These are phyloP conservation scores for Durotheca rogersii DNA, from an alignment of 495 filamentous ascomycete species.

Conservation along the genomic window DNA sequence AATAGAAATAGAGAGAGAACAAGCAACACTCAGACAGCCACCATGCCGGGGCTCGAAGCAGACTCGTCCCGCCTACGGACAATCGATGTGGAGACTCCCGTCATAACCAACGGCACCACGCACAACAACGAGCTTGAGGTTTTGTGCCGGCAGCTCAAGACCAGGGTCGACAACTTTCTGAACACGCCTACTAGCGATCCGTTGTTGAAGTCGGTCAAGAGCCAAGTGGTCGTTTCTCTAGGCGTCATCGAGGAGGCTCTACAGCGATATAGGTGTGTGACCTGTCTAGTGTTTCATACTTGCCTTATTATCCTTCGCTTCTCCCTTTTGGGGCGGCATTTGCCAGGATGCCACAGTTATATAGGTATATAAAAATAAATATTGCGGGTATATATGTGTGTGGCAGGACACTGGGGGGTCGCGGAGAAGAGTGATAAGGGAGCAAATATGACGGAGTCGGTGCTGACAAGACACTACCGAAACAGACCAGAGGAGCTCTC, in stretches of 20 bases:
- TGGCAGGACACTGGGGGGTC: no score
- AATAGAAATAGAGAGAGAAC: no score
- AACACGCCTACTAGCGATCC: conserved; percentile 55
- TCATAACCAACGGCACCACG: conserved; percentile 7
- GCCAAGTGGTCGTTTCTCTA: conserved; percentile 68
- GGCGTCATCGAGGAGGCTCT: conserved; percentile 72
- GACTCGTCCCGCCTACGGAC: no score
- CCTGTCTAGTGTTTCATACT: conserved; percentile 22
- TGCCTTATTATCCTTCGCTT: conserved; percentile 7
- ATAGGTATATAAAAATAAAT: conserved; percentile 6
- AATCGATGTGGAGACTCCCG: no score
- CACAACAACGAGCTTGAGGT: conserved; percentile 11
- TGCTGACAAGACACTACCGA: not conserved
- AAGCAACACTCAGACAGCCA: no score
- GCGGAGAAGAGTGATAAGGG: no score
- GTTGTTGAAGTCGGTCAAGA: conserved; percentile 65
- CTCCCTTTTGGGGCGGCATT: not conserved
- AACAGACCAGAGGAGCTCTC: conserved; percentile 73
- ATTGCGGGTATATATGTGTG: no score
- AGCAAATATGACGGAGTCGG: no score
- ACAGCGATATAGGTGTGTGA: conserved; percentile 61
- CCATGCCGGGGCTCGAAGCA: no score
- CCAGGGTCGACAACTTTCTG: conserved; percentile 69
- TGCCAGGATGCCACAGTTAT: no score
- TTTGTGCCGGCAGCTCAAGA: conserved; percentile 59